Conservation (phyloP, 805 yeast genomes). For the Jamesozyma hellenica region DNA sequence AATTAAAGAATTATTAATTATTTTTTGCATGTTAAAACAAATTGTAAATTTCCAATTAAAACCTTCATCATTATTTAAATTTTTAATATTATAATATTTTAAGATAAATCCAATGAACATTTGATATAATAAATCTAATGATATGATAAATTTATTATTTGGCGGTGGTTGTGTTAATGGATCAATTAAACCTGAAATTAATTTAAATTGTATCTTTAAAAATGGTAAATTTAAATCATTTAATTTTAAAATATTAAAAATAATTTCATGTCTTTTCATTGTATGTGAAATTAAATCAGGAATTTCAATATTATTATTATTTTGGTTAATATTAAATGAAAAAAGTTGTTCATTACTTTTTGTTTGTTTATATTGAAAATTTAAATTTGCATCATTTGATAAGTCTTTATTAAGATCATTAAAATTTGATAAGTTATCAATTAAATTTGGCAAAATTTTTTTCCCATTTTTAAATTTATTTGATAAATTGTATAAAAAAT, state of each 20-base stretch:
- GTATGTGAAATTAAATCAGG: slow-evolving; percentile 19
- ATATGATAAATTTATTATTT: slow-evolving; percentile 41
- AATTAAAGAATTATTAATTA: slow-evolving; percentile 15
- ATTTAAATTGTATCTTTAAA: slow-evolving; percentile 15
- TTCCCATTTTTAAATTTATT: not conserved
- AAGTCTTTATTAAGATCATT: not conserved
- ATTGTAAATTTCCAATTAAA: slow-evolving; percentile 21
- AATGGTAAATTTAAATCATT: slow-evolving; percentile 13
- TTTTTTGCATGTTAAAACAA: slow-evolving; percentile 24
- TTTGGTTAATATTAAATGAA: slow-evolving; percentile 15
- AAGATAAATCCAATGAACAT: slow-evolving; percentile 37
- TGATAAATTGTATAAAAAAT: not conserved
- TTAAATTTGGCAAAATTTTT: no score
- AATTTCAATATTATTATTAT: slow-evolving; percentile 12
- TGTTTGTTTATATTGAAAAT: not conserved
- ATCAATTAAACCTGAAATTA: slow-evolving; percentile 38
- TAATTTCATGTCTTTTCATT: slow-evolving; percentile 17
- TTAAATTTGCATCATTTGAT: no score
- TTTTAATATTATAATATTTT: slow-evolving; percentile 11
- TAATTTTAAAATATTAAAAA: slow-evolving; percentile 13
- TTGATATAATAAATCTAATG: slow-evolving; percentile 47
- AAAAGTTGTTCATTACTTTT: slow-evolving; percentile 1
- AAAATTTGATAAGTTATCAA: not conserved
- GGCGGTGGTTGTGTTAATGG: slow-evolving; percentile 66
- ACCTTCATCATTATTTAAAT: slow-evolving; percentile 5